Base-by-base conservation (phyloP, 2,329 filamentous ascomycete species). In the Ophiostoma tasmaniense region DNA sequence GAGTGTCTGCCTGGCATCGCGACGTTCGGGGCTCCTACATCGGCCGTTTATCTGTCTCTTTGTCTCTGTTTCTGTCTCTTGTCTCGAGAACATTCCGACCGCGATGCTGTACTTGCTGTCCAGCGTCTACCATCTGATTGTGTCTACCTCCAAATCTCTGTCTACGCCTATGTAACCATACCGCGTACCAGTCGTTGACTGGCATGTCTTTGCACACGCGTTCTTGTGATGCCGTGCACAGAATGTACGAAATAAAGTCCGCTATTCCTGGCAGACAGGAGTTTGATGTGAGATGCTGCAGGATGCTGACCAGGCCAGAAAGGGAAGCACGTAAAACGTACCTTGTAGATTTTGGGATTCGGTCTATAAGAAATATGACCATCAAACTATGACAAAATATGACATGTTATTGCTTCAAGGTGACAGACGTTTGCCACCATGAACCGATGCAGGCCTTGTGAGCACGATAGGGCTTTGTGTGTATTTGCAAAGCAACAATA, bases 371-470 rank as follows among this genome's bases (percentile, higher is more conserved):
- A 25, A 25, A 55, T 55, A 61, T 30, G 28, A 61, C 14, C 6
- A 28, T 13, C 14, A 61, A 17, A 2, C 6, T 33, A 6, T 33
- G 33, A 8, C 33, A 33, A 33, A 33, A 33, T 33, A 33, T 33
- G 33, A 33, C 33, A 33, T n/a, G n/a, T n/a, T n/a, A 33, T 8
- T 8, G 33, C 8, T 17, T 28, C 59, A n/a, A 13, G 8, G 17
- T 35, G 59, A 37, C 59, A 37, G 59, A n/a, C 20, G 14, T 59
- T 68, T 68, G 67, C 67, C 67, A 68, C 67, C 62, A 66, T 68
- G 67, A 39, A 61, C 62, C 62, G 67, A 66, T 68, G 33, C 33
- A 17, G 42, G 42, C 42, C 42, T 45, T 17, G 7, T 45, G 67
- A 50, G 64, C 52, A 69, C 64, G 25, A 37, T 69, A 69, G 45